Evolutionary conservation across 257 asterid genomes (phyloP), one percentile per base, ranked within the genome.

Genomic region (Salvia miltiorrhiza): DNA sequence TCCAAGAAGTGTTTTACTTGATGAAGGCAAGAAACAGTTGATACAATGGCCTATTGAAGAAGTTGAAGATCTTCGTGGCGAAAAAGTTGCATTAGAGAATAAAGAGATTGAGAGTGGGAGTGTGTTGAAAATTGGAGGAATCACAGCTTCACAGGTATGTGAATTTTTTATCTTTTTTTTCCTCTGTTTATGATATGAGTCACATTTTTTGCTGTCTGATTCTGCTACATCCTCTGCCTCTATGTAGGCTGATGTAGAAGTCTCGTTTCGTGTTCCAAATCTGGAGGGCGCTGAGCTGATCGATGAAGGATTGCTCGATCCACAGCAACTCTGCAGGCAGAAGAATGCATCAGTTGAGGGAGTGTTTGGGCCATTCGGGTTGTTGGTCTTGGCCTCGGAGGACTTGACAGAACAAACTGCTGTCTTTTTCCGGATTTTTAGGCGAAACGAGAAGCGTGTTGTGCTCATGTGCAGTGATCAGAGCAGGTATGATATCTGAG

Each of bases 391-490:
- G 68, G 86, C 87, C 49, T 63, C 85, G 1, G 62, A 71, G 66
- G 69, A 80, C 69, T 61, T 78, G 69, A 48, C 73, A 11, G 93
- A 86, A 73, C 71, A 78, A 52, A 86, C 86, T 19, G 80, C 84
- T 1, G 55, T 86, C 21, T 84, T 82, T 63, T 86, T 84, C 4
- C 76, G 77, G 48, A 19, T 84, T 41, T 77, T 80, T 69, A 82
- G 65, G 66, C 63, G 50, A 8, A 9, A 63, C 6, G 72, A 14
- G 45, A 81, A 71, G 52, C 64, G 58, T 57, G 79, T 77, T 13
- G 87, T 79, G 64, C 80, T 85, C 48, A 81, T 86, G 86, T 82
- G 89, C 48, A 77, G 78, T 63, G 89, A 86, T 59, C 92, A 81
- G 66, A 79, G 82, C 82, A 83, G 85, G 91, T 81, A 67, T n/a